Percentiles rank a stretch among this genome's conserved stretches.
Conservation (phyloP, 139 green algal genomes). For the Chlamydomonas sp. region DNA sequence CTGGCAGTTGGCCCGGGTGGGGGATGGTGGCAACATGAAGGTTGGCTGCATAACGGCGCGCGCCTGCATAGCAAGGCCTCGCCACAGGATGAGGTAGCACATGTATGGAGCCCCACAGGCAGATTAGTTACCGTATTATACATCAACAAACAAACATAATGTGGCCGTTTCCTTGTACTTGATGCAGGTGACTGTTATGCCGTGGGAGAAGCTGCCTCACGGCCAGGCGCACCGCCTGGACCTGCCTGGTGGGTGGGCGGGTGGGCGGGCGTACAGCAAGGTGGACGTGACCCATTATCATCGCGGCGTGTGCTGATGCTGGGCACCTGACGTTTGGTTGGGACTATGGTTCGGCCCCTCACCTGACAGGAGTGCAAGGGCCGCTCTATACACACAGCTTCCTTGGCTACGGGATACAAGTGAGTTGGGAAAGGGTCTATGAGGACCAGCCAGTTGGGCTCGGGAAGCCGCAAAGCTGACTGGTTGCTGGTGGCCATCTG, state of each 20-base stretch:
- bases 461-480: too few species aligned
- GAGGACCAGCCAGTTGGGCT: too few species aligned
- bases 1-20: neutral
- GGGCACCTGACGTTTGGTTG: neutral
- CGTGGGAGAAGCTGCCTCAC: constrained; percentile 7
- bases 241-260: constrained; percentile 17
- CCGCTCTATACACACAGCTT: constrained; percentile 59
- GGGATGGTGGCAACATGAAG: too few species aligned
- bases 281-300: neutral
- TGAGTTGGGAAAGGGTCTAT: neutral
- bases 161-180: neutral
- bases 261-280: neutral
- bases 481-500: too few species aligned
- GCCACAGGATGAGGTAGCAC: too few species aligned
- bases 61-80: too few species aligned
- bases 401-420: constrained; percentile 60
- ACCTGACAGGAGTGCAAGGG: constrained; percentile 2
- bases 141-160: neutral
- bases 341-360: neutral
- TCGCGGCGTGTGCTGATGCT: neutral
- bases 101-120: too few species aligned
- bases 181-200: constrained; percentile 38
- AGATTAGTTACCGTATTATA: too few species aligned
- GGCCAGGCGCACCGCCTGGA: neutral
- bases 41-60: too few species aligned